Base-by-base conservation (phyloP, 306 rosid species). In the Castanea sativa region DNA sequence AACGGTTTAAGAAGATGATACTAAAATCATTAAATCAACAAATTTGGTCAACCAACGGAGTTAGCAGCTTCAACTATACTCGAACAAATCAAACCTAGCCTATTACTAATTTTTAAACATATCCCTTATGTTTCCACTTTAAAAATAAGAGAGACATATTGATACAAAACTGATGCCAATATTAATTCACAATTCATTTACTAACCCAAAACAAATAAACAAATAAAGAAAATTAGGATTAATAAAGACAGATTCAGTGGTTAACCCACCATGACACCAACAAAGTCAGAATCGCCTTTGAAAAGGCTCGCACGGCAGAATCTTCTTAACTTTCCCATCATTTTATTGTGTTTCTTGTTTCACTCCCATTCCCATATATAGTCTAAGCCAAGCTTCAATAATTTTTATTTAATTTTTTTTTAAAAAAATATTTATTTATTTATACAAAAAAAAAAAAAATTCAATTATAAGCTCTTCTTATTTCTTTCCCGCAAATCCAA, bases 221-320 rank as follows among this genome's bases (percentile, higher is more conserved):
- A 75, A 82, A 70, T 56, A 9, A 41, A 68, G 21, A 49, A 78
- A 87, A 73, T 59, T 6, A 59, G 15, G 29, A 60, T 51, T 72
- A 20, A 25, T 30, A 38, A 27, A 71, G 80, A 58, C 68, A 74
- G 76, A 78, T 21, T 45, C 78, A 83, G 59, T 77, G 76, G 95
- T 80, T 92, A 85, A 85, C 90, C 95, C 89, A 87, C 86, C 88
- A 82, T 76, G 59, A 77, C 78, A 75, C 86, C 87, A 77, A 79
- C 58, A 81, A 86, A 83, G 83, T 82, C 81, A 85, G 86, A 67
- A 91, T 88, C 87, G 61, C 84, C 88, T 76, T 74, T 79, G 64
- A 25, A 80, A 86, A 85, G 81, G 38, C 69, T 58, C 69, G 33
- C 80, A 83, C 80, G 90, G 74, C 85, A 90, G 95, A 92, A 92